phyloP scores from a whole-genome alignment of 2,329 filamentous ascomycete species.

The Laburnicola sp. region DNA sequence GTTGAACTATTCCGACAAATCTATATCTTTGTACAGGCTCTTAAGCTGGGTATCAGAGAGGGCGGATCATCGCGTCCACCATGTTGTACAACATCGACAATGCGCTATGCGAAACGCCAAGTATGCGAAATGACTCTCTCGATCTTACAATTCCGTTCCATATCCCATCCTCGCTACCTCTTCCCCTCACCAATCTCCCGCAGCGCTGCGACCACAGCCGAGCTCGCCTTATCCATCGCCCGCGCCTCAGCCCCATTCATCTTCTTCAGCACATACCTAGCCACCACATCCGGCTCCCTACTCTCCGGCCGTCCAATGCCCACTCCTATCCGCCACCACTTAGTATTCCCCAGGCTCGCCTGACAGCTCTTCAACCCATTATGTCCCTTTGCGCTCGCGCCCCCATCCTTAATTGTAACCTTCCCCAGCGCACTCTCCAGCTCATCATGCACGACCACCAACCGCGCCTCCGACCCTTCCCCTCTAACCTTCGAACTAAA shows the following conservation, averaged over 20 bases:
- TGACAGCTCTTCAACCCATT: conserved; percentile 52
- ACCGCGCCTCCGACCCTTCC: conserved; percentile 43
- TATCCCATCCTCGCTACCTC: conserved; percentile 5
- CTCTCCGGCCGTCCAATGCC: conserved; percentile 83
- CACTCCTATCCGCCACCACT: conserved; percentile 68
- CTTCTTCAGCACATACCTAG: conserved; percentile 74
- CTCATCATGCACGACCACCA: conserved; percentile 89
- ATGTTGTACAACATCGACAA: not conserved
- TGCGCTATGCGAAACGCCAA: not conserved
- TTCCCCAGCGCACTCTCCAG: conserved; percentile 72
- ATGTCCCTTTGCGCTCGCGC: conserved; percentile 49
- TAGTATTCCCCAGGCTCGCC: conserved; percentile 34
- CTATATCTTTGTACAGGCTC: not conserved
- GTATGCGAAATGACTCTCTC: not conserved
- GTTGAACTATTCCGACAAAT: no score
- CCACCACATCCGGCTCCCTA: conserved; percentile 68
- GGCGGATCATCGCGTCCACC: no score
- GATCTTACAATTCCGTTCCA: conserved; percentile 7
- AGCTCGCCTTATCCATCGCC: conserved; percentile 53
- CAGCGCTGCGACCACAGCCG: conserved; percentile 57
- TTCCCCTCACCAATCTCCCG: conserved; percentile 52
- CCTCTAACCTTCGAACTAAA: conserved; percentile 36
- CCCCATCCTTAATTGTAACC: conserved; percentile 66
- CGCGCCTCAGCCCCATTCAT: conserved; percentile 54
- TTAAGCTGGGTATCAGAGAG: conserved; percentile 1